These are phyloP conservation scores for Inga leiocalycina DNA, from an alignment of 306 rosid genomes.

Conservation along the genomic window DNA sequence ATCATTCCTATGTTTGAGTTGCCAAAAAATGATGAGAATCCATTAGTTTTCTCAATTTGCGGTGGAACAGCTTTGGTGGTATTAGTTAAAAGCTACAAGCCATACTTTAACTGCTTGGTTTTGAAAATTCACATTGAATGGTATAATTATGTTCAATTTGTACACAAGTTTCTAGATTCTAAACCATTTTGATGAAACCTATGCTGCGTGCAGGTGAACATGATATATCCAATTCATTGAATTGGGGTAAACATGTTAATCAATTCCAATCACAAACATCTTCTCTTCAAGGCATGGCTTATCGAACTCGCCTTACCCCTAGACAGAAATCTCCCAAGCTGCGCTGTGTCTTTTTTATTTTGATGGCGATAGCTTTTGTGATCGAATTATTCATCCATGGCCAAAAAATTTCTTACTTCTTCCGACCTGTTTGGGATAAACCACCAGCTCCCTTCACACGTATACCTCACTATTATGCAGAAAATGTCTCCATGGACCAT, in stretches of 20 bases:
- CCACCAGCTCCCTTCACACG: conserved; percentile 65
- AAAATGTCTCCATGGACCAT: conserved; percentile 76
- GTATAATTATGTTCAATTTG: conserved; percentile 2
- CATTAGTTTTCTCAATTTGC: conserved; percentile 11
- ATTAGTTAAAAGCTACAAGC: not conserved
- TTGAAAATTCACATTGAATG: conserved; percentile 18
- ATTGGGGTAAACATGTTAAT: conserved; percentile 41
- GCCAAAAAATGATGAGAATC: conserved; percentile 9
- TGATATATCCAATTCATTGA: conserved; percentile 39
- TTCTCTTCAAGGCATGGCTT: conserved; percentile 47
- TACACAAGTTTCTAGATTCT: conserved; percentile 15
- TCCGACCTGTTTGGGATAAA: conserved; percentile 91
- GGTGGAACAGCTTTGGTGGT: not conserved
- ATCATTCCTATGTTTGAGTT: not conserved
- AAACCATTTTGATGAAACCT: conserved; percentile 24
- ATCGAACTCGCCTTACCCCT: conserved; percentile 44
- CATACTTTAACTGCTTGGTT: conserved; percentile 9
- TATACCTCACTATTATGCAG: conserved; percentile 87
- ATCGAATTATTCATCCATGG: conserved; percentile 49
- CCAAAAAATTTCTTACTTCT: conserved; percentile 69
- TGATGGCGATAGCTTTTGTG: conserved; percentile 50
- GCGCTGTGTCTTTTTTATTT: conserved; percentile 42
- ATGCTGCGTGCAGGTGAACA: conserved; percentile 64
- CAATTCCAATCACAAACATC: conserved; percentile 18
- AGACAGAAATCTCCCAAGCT: conserved; percentile 47